phyloP scores from a whole-genome alignment of 768 basidiomycete genomes.

The Leccinum sublutescens region DNA sequence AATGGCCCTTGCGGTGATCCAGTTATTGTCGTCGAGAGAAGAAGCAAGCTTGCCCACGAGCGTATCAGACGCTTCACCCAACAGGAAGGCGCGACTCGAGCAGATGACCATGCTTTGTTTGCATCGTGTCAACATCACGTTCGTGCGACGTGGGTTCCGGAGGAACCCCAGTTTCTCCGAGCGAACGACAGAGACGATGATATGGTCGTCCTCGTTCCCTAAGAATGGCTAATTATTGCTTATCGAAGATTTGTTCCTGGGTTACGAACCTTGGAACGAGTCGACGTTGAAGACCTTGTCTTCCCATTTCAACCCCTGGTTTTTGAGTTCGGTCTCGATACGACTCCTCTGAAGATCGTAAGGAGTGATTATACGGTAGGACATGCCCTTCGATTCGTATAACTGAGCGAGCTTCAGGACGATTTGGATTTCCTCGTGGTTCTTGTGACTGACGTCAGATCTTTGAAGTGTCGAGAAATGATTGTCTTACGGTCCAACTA shows the following conservation, averaged over 20 bases:
- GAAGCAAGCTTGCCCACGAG: conserved; percentile 27
- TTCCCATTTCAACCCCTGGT: conserved; percentile 48
- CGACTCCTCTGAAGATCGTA: conserved; percentile 67
- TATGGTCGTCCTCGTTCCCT: conserved; percentile 82
- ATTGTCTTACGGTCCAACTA: conserved; percentile 37
- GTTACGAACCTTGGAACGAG: conserved; percentile 67
- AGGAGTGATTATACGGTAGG: conserved; percentile 72
- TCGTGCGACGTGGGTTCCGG: conserved; percentile 59
- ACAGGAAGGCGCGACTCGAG: conserved; percentile 41
- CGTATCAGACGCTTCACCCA: conserved; percentile 15
- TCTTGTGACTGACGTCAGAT: conserved; percentile 41
- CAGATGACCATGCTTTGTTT: conserved; percentile 73
- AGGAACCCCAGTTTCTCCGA: conserved; percentile 65
- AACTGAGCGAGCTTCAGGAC: conserved; percentile 54
- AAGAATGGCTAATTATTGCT: background rate
- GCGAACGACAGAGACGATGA: conserved; percentile 71
- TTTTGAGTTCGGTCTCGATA: conserved; percentile 57
- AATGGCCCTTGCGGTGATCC: conserved; percentile 9
- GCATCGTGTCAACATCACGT: conserved; percentile 85
- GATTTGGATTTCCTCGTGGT: conserved; percentile 50
- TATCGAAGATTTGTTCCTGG: conserved; percentile 2
- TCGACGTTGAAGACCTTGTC: conserved; percentile 78
- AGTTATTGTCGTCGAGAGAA: conserved; percentile 8
- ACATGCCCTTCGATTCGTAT: conserved; percentile 43
- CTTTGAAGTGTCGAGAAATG: background rate